Evolutionary conservation across 1,284 basidiomycete genomes (phyloP).

Genomic region (Xerocomus cyaneibrunnescens): DNA sequence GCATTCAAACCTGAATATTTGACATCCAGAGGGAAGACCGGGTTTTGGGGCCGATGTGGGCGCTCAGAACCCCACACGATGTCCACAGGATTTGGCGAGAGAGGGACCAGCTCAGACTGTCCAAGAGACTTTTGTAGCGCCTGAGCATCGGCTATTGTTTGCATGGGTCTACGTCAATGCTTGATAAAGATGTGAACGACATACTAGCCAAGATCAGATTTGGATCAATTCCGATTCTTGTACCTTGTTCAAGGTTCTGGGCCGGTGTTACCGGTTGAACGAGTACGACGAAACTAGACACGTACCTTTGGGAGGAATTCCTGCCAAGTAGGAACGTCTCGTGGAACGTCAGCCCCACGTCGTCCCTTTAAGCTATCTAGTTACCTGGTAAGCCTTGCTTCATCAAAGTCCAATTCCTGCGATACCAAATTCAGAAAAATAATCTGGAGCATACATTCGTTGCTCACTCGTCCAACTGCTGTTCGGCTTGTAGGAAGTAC

Average conservation of each 20-base stretch:
- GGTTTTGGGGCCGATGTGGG: slow-evolving; percentile 70
- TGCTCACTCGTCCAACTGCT: slow-evolving; percentile 79
- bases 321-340: slow-evolving; percentile 89
- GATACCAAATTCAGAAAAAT: not conserved
- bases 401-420: slow-evolving; percentile 90
- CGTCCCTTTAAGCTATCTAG: not conserved
- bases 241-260: slow-evolving; percentile 61
- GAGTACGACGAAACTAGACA: not conserved
- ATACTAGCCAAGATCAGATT: slow-evolving; percentile 67
- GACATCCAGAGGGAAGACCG: slow-evolving; percentile 69
- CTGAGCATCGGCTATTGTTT: slow-evolving; percentile 55
- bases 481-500: slow-evolving; percentile 90
- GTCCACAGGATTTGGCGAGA: slow-evolving; percentile 79
- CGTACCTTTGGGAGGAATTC: slow-evolving; percentile 75
- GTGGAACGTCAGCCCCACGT: slow-evolving; percentile 9
- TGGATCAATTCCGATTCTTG: slow-evolving; percentile 81
- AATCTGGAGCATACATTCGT: not conserved
- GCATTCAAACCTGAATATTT: slow-evolving; percentile 57
- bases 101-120: slow-evolving; percentile 61
- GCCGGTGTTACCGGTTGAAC: not conserved
- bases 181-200: slow-evolving; percentile 8
- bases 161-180: not conserved
- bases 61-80: slow-evolving; percentile 71
- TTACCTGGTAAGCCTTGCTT: slow-evolving; percentile 80
- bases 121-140: slow-evolving; percentile 53